Evolutionary conservation across 305 asterid genomes (phyloP), one percentile per base, ranked within the genome.

Genomic region (Rubia occidens): DNA sequence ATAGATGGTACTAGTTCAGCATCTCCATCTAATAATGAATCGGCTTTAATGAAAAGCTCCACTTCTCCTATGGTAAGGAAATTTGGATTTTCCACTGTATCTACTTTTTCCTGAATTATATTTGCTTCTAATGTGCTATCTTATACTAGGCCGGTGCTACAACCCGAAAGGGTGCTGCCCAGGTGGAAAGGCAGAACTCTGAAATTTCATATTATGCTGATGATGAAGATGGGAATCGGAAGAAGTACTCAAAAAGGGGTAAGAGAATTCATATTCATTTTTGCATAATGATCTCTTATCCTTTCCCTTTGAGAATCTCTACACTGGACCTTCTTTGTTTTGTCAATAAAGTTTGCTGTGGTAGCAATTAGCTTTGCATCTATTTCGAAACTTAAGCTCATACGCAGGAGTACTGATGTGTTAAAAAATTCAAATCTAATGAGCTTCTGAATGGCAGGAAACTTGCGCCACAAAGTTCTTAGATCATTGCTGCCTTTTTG

Each of bases 161-260:
- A 71, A 90, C 96, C 17, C 79, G 97, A 56, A 94, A 94, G 84
- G 81, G 75, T 79, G 78, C 89, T 64, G 8, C 69, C 67, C 98
- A 86, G 80, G 85, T 64, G 68, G 97, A 94, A 62, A 87, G 88
- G 80, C 96, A 85, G 80, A 89, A 82, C 79, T 89, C 96, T 60
- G 99, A 94, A 83, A 64, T 78, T 64, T 79, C 86, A 20, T 94
- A 94, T 81, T 90, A 82, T 81, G 95, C 88, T 42, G 97, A 94
- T 69, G 97, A 94, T 81, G 99, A 94, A 78, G 99, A 94, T 78
- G 91, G 79, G 15, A 94, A 87, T 80, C 79, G 75, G 77, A 94
- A 85, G 76, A 94, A 94, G 78, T 94, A 94, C 86, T 74, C 96
- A 2, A 78, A 85, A 77, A 85, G 98, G 82, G 98, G 98, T 89